phyloP scores from a whole-genome alignment of 2,329 filamentous ascomycete species.

The Pseudocercospora vitis region DNA sequence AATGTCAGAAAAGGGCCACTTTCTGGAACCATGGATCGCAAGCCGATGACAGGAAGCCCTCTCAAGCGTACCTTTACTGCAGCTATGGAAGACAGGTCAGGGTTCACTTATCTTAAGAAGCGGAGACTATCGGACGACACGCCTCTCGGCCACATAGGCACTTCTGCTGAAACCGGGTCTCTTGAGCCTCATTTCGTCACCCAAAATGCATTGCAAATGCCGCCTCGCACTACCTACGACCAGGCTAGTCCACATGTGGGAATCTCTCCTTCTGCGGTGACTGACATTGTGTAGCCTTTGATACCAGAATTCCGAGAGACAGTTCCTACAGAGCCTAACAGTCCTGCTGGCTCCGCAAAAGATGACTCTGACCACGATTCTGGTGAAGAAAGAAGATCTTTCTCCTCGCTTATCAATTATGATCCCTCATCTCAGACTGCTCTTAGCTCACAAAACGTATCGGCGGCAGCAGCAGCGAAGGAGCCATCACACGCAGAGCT shows the following conservation, averaged over 20 bases:
- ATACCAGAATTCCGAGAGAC: constrained; percentile 21
- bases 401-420: constrained; percentile 52
- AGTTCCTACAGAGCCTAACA: constrained; percentile 33
- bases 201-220: constrained; percentile 2
- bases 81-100: constrained; percentile 33
- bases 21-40: constrained; percentile 20
- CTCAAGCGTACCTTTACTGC: constrained; percentile 38
- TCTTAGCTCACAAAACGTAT: constrained; percentile 14
- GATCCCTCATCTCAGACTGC: constrained; percentile 44
- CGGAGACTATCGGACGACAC: constrained; percentile 27
- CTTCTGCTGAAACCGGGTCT: background rate
- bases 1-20: constrained; percentile 29
- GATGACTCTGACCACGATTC: constrained; percentile 30
- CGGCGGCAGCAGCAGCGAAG: background rate
- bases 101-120: constrained; percentile 39
- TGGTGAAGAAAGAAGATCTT: constrained; percentile 42
- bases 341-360: constrained; percentile 26
- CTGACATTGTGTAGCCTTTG: constrained; percentile 3
- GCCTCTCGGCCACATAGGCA: constrained; percentile 9
- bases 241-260: constrained; percentile 7
- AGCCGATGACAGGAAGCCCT: constrained; percentile 31
- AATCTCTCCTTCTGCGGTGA: background rate
- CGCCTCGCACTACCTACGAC: background rate
- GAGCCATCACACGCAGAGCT: constrained; percentile 57
- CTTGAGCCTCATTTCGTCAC: background rate